phyloP scores from a whole-genome alignment of 2,329 filamentous ascomycete species.

The Colletotrichum destructivum region DNA sequence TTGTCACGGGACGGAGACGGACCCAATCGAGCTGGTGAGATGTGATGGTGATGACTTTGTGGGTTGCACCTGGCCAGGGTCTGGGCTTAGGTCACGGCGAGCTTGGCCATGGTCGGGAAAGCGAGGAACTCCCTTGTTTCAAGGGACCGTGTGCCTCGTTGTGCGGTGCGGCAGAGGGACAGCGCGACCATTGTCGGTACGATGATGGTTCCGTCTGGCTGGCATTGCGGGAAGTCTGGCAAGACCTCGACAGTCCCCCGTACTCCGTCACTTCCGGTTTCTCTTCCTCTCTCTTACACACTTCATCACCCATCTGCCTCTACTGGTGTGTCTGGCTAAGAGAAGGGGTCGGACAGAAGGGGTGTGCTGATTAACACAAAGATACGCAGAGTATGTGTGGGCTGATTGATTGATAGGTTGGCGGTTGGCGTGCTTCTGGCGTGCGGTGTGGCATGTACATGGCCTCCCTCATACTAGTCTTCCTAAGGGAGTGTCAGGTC shows the following conservation, averaged over 20 bases:
- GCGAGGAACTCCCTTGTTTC: slow-evolving; percentile 16
- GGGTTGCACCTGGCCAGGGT: slow-evolving; percentile 19
- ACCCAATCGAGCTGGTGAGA: slow-evolving; percentile 25
- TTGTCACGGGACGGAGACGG: slow-evolving; percentile 28
- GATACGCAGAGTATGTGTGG: background rate
- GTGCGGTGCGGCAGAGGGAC: background rate
- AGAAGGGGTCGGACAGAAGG: background rate
- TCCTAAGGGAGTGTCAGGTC: background rate
- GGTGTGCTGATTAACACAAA: slow-evolving; percentile 2
- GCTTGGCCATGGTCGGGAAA: slow-evolving; percentile 5
- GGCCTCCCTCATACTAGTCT: slow-evolving; percentile 4
- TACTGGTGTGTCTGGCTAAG: background rate
- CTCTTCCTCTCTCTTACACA: background rate
- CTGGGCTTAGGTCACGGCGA: background rate
- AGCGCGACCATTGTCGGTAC: background rate
- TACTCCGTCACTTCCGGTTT: background rate
- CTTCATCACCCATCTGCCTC: background rate
- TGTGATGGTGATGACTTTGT: slow-evolving; percentile 27
- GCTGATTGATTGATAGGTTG: slow-evolving; percentile 10
- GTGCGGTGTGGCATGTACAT: slow-evolving; percentile 3
- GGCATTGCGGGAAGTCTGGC: slow-evolving; percentile 1
- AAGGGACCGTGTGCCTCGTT: background rate
- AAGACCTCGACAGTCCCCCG: background rate
- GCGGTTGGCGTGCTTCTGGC: slow-evolving; percentile 15
- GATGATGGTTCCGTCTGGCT: background rate